Evolutionary conservation across 2,329 filamentous ascomycete species (phyloP).

Genomic region (Dothiorella sarmentorum): DNA sequence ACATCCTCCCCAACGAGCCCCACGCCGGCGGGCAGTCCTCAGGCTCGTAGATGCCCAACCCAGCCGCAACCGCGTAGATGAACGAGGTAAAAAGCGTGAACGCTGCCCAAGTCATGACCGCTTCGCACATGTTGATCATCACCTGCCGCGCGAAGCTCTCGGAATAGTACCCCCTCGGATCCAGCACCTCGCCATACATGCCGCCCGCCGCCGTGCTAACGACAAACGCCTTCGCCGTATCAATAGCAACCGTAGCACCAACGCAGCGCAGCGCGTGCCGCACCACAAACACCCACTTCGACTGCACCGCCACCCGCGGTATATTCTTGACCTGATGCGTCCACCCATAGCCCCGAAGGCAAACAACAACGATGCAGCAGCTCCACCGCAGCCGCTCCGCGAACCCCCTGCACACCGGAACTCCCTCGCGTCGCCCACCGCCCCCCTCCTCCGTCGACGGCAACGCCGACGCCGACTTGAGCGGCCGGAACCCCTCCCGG

Average conservation of each 20-base stretch:
- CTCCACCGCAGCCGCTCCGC: background rate
- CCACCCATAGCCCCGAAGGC: conserved; percentile 28
- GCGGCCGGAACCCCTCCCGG: background rate
- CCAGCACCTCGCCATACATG: conserved; percentile 16
- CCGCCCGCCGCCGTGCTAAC: conserved; percentile 22
- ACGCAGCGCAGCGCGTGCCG: conserved; percentile 22
- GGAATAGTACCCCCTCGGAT: conserved; percentile 17
- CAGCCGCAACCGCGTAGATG: conserved; percentile 23
- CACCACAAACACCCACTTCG: conserved; percentile 24
- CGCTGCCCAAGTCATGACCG: conserved; percentile 24
- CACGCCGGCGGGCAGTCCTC: conserved; percentile 30
- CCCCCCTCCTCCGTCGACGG: background rate
- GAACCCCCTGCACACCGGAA: background rate
- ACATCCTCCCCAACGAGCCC: conserved; percentile 22
- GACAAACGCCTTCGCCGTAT: conserved; percentile 23
- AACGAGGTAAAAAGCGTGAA: conserved; percentile 9
- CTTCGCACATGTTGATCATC: conserved; percentile 26
- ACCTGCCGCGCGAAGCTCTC: conserved; percentile 20
- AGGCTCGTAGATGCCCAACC: conserved; percentile 22
- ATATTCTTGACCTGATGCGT: conserved; percentile 30
- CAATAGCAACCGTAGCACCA: conserved; percentile 22
- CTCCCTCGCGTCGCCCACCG: no score
- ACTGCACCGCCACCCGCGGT: conserved; percentile 24
- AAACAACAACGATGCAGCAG: conserved; percentile 17
- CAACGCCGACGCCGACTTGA: background rate